phyloP scores from a whole-genome alignment of 1,284 basidiomycete species.

The Tranzscheliella williamsii region DNA sequence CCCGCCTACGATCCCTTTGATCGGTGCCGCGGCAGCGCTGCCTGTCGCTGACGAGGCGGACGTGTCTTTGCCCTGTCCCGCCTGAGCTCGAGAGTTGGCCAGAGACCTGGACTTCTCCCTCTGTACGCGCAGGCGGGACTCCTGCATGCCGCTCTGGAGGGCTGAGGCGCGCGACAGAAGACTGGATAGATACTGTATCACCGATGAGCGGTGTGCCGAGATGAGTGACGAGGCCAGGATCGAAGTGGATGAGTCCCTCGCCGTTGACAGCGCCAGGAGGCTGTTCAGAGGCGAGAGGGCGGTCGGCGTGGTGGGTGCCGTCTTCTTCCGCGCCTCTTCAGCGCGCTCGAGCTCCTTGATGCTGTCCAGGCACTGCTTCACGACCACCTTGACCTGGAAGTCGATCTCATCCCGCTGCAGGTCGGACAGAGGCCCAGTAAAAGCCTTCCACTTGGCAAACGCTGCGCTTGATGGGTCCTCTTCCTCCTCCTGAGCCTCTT shows the following conservation, averaged over 20 bases:
- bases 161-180: constrained; percentile 77
- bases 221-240: constrained; percentile 63
- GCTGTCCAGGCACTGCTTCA: constrained; percentile 78
- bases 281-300: constrained; percentile 10
- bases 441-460: constrained; percentile 60
- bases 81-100: constrained; percentile 23
- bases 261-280: constrained; percentile 31
- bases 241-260: constrained; percentile 36
- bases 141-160: constrained; percentile 80
- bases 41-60: constrained; percentile 1
- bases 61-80: constrained; percentile 5
- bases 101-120: constrained; percentile 36
- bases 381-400: constrained; percentile 78
- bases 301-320: constrained; percentile 29
- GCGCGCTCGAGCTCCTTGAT: constrained; percentile 81
- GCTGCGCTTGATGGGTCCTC: constrained; percentile 12
- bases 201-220: constrained; percentile 77
- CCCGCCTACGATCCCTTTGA: constrained; percentile 38
- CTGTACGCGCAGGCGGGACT: constrained; percentile 61
- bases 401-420: constrained; percentile 88
- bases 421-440: constrained; percentile 72
- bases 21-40: constrained; percentile 11
- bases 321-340: constrained; percentile 67
- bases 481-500: constrained; percentile 9
- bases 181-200: constrained; percentile 81